phyloP scores from a whole-genome alignment of 352 stramenopile genomes.

The Globisporangium polare region DNA sequence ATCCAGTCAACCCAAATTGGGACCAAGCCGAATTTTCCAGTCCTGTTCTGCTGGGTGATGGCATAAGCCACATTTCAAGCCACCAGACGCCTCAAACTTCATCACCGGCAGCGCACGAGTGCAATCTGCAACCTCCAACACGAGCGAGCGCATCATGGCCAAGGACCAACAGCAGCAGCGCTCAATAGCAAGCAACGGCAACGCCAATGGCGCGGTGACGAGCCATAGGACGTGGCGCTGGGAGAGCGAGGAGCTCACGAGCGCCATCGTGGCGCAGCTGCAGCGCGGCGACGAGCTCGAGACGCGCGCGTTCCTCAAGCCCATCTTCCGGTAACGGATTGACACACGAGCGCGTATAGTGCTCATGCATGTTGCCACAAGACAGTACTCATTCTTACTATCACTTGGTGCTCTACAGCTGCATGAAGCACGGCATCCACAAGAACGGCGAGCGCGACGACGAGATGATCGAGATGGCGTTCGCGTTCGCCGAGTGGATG shows the following conservation, averaged over 20 bases:
- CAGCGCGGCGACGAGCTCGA: constrained; percentile 30
- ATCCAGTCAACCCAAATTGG: constrained; percentile 1
- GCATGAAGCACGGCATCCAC: constrained; percentile 60
- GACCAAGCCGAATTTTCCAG: not conserved
- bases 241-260: constrained; percentile 37
- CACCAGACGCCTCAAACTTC: not conserved
- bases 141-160: not conserved
- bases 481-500: constrained; percentile 72
- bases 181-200: not conserved
- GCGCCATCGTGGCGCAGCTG: constrained; percentile 32
- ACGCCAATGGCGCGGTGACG: not conserved
- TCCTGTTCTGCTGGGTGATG: not conserved
- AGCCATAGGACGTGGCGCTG: constrained; percentile 18
- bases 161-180: not conserved
- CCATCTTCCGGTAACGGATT: constrained; percentile 50
- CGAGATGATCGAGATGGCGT: constrained; percentile 50
- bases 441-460: constrained; percentile 58
- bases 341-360: too few species aligned
- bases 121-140: not conserved
- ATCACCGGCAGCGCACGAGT: not conserved
- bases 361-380: too few species aligned
- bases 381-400: too few species aligned
- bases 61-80: not conserved
- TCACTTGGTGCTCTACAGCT: constrained; percentile 18
- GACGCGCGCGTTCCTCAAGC: constrained; percentile 59